phyloP scores from a whole-genome alignment of 1,284 basidiomycete species.

The Dichomitus squalens region DNA sequence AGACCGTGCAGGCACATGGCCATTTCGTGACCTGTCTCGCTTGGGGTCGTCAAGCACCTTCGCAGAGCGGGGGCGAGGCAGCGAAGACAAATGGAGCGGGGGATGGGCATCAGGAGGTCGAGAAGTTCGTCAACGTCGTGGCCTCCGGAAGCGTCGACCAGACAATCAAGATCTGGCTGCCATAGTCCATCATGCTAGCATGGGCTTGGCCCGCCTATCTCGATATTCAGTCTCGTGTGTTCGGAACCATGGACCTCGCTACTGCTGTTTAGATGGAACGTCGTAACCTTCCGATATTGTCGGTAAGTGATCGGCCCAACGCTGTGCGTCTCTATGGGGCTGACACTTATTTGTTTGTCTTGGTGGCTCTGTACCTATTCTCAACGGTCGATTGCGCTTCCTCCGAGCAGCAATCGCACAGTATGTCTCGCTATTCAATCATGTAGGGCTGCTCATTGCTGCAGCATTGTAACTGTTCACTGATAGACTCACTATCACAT shows the following conservation, averaged over 20 bases:
- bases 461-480: not conserved
- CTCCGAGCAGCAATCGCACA: conserved; percentile 11
- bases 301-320: not conserved
- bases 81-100: conserved; percentile 36
- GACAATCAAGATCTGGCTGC: conserved; percentile 39
- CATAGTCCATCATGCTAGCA: conserved; percentile 25
- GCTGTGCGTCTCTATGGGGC: not conserved
- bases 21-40: conserved; percentile 71
- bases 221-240: not conserved
- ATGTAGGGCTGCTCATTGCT: conserved; percentile 11
- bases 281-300: conserved; percentile 8
- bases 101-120: conserved; percentile 22
- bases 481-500: not conserved
- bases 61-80: conserved; percentile 38
- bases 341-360: not conserved
- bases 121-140: conserved; percentile 61
- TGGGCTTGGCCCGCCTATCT: conserved; percentile 16
- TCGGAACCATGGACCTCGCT: conserved; percentile 6
- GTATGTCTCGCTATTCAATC: conserved; percentile 18
- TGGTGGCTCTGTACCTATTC: too few species aligned
- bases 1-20: conserved; percentile 71
- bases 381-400: not conserved
- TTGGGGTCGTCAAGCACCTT: conserved; percentile 60
- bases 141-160: conserved; percentile 69
- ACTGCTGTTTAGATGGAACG: conserved; percentile 15